Evolutionary conservation across 2,329 filamentous ascomycete species (phyloP).

Genomic region (Colletotrichum sp.): DNA sequence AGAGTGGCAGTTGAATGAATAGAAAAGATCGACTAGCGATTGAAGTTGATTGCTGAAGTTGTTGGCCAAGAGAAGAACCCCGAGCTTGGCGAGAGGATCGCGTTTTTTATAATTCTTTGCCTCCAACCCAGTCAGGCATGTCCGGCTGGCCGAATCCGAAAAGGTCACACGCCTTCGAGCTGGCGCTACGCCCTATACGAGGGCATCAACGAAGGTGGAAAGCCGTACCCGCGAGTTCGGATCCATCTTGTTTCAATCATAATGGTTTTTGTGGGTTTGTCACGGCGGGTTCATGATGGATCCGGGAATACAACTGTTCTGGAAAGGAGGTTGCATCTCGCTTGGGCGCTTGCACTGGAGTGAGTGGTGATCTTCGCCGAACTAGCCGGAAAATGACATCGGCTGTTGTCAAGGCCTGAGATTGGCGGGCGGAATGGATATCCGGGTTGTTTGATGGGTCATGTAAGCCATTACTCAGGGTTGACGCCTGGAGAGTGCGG

Average conservation of each 20-base stretch:
- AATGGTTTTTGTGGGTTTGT: not conserved
- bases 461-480: not conserved
- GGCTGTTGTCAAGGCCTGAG: not conserved
- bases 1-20: not conserved
- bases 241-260: slow-evolving; percentile 1
- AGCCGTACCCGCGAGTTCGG: not conserved
- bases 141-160: not conserved
- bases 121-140: not conserved
- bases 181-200: not conserved
- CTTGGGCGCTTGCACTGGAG: not conserved
- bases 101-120: not conserved
- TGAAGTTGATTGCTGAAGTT: not conserved
- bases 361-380: not conserved
- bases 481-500: not conserved
- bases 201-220: not conserved
- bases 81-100: not conserved
- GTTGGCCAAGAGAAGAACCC: not conserved
- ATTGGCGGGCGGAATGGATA: not conserved
- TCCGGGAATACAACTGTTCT: not conserved
- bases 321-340: not conserved
- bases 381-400: not conserved
- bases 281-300: not conserved
- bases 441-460: not conserved
- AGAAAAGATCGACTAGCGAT: not conserved
- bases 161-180: not conserved